Evolutionary conservation across 2,329 filamentous ascomycete species (phyloP), one percentile per base, ranked within the genome.

Genomic region (Trichoderma lentiforme): DNA sequence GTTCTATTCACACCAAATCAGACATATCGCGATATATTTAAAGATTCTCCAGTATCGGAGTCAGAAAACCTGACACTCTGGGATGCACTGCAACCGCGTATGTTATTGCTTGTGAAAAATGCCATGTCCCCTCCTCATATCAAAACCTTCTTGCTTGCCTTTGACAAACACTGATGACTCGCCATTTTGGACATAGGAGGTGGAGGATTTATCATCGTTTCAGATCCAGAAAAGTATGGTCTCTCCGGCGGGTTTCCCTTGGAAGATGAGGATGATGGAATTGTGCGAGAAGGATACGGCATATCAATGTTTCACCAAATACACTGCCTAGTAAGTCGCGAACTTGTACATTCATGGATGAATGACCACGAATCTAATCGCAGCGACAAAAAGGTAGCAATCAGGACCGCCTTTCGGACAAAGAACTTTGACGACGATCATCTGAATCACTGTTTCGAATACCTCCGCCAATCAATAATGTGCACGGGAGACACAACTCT

Each of bases 291-390:
- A 47, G 43, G 43, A 47, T 47, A 47, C 18, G 43, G 43, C n/a
- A 47, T 47, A 47, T 47, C 43, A 21, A 47, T 47, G 43, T 47
- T 47, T 47, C 43, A 47, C 43, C 43, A 47, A 47, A 47, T 47
- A 47, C 43, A 21, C 43, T 47, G 43, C 4, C 18, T 47, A 11
- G 43, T 47, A 47, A 47, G 43, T 88, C 7, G 85, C 85, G 0
- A 88, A 88, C 30, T 88, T 88, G 2, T 90, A 86, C 3, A 2
- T 4, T 11, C 18, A 47, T 5, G 15, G 43, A 21, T n/a, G 18
- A 47, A 47, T 47, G 36, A 39, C 7, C 15, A 47, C n/a, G 3
- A 2, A 47, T 21, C n/a, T 47, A 47, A 47, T 47, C 43, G 15
- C 7, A 47, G 0, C 18, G n/a, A 47, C 2, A 47, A 47, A 47